Conservation (phyloP, 2,329 filamentous ascomycete genomes). For the Corniculantispora saksenae region DNA sequence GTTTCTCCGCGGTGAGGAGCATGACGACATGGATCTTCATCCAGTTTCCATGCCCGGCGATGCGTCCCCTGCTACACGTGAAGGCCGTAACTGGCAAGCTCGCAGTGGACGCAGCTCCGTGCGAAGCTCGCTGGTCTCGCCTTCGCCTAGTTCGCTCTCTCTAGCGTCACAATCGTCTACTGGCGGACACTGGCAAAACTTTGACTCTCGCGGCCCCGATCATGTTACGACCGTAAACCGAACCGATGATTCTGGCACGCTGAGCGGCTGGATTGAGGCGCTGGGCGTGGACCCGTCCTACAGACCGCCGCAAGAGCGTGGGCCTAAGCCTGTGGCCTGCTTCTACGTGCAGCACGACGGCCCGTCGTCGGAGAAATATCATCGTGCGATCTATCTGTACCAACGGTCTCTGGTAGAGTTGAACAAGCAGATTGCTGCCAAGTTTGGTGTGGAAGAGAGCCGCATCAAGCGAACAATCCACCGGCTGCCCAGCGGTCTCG, state of each 20-base stretch:
- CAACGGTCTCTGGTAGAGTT: slow-evolving; percentile 76
- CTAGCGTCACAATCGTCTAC: slow-evolving; percentile 56
- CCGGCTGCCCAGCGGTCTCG: slow-evolving; percentile 71
- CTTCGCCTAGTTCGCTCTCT: slow-evolving; percentile 66
- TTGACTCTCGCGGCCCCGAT: slow-evolving; percentile 56
- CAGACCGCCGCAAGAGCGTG: slow-evolving; percentile 72
- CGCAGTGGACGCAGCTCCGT: slow-evolving; percentile 59
- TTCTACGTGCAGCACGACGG: slow-evolving; percentile 73
- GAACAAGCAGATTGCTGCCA: slow-evolving; percentile 69
- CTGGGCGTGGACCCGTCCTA: slow-evolving; percentile 87
- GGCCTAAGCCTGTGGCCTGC: slow-evolving; percentile 76
- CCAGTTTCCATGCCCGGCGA: slow-evolving; percentile 75
- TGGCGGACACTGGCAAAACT: slow-evolving; percentile 55
- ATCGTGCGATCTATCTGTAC: slow-evolving; percentile 83
- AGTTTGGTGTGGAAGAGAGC: slow-evolving; percentile 76
- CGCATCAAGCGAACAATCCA: slow-evolving; percentile 72
- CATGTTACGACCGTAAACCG: slow-evolving; percentile 54
- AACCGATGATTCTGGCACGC: slow-evolving; percentile 61
- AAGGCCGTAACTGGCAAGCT: slow-evolving; percentile 51
- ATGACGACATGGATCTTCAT: slow-evolving; percentile 77
- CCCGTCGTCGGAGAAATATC: slow-evolving; percentile 57
- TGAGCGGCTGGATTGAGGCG: slow-evolving; percentile 86
- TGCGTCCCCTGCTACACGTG: slow-evolving; percentile 58
- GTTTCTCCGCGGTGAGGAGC: slow-evolving; percentile 73
- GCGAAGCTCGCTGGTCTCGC: slow-evolving; percentile 63